These are phyloP conservation scores for Coemansia nantahalensis DNA, from an alignment of 192 early-diverging fungal genomes.

Conservation along the genomic window DNA sequence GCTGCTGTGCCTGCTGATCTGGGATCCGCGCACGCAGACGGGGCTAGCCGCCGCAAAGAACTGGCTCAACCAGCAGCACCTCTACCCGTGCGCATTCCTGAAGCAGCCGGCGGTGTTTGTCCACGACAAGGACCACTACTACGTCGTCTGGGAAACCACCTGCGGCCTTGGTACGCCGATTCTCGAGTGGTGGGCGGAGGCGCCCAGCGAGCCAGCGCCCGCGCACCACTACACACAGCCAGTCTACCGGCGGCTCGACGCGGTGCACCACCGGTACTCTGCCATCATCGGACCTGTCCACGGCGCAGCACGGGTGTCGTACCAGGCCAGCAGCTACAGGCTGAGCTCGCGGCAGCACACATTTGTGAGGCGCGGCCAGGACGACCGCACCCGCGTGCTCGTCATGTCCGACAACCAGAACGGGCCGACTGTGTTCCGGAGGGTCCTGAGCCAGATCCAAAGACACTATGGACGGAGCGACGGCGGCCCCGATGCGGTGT, in stretches of 20 bases:
- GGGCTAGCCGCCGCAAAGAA: slow-evolving; percentile 6
- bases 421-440: slow-evolving; percentile 23
- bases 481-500: slow-evolving; percentile 46
- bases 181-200: slow-evolving; percentile 41
- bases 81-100: slow-evolving; percentile 30
- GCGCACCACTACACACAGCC: slow-evolving; percentile 19
- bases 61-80: slow-evolving; percentile 22
- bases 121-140: slow-evolving; percentile 42
- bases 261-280: slow-evolving; percentile 31
- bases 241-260: slow-evolving; percentile 23
- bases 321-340: slow-evolving; percentile 21
- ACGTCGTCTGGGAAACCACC: slow-evolving; percentile 49
- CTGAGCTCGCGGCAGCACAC: slow-evolving; percentile 19
- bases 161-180: slow-evolving; percentile 16
- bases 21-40: slow-evolving; percentile 12
- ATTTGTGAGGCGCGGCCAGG: slow-evolving; percentile 8
- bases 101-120: slow-evolving; percentile 43
- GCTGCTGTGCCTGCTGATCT: slow-evolving; percentile 9
- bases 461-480: slow-evolving; percentile 10
- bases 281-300: slow-evolving; percentile 34
- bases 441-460: slow-evolving; percentile 9
- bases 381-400: slow-evolving; percentile 12
- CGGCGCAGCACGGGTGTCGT: slow-evolving; percentile 18
- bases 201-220: background rate
- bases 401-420: slow-evolving; percentile 51